Evolutionary conservation across 345 rosid species (phyloP), one percentile per base, ranked within the genome.

Genomic region (Corchorus olitorius): DNA sequence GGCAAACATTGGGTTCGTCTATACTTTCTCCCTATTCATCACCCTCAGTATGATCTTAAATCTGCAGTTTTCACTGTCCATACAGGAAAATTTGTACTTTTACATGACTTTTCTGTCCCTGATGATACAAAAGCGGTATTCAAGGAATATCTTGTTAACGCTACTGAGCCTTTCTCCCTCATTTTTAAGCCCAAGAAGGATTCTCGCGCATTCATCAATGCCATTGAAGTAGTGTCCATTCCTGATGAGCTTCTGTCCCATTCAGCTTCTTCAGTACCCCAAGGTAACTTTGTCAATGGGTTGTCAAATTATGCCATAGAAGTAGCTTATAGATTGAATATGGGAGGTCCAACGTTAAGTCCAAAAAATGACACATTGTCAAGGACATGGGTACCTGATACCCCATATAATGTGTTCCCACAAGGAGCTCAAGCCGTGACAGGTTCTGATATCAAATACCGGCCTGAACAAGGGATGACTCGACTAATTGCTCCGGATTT

Each of bases 1-100:
- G 97, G 97, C 0, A 79, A 85, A 67, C 97, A 93, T 76, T 93
- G 95, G 98, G 72, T 95, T 76, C 97, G 92, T 11, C 95, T 95
- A 78, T 85, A 95, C 76, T 91, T 95, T 33, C 81, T 87, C 77
- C 92, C 98, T 2, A 84, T 91, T 39, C 81, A 86, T 56, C 91
- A 93, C 78, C 88, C 89, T 33, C 78, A 75, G 3, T 77, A 83
- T 73, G 79, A 91, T 67, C 91, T 91, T 34, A 83, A 81, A 0
- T 14, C 37, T 0, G 88, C 94, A 8, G 85, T 84, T 81, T 93
- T 93, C 85, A 75, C 88, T 48, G 85, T 94, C 78, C 75, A 83
- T 33, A 81, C 94, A 4, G 85, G 87, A 8, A 81, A 84, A n/a
- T 83, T 87, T 60, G 89, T 95, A 35, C 95, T 95, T 63, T 80